These are phyloP conservation scores for Nephelium lappaceum DNA, from an alignment of 345 rosid genomes.

Conservation along the genomic window DNA sequence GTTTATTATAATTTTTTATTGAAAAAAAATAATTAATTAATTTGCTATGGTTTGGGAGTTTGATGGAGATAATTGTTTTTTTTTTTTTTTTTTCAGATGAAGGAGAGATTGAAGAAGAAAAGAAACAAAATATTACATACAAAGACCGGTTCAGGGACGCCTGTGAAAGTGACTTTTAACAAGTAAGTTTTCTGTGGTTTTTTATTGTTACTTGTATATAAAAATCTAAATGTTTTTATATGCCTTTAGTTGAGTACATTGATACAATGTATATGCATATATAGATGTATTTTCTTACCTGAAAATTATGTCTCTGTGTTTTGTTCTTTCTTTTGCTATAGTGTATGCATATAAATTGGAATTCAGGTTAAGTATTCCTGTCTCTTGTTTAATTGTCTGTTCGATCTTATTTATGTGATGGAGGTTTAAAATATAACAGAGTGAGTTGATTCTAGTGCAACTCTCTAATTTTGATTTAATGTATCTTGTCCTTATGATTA, in stretches of 20 bases:
- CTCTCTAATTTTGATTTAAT: background rate
- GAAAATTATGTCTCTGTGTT: background rate
- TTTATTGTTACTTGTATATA: background rate
- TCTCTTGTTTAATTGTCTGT: background rate
- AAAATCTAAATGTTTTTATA: background rate
- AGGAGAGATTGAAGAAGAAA: constrained; percentile 82
- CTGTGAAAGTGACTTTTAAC: constrained; percentile 80
- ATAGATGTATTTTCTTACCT: background rate
- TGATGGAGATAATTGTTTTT: background rate
- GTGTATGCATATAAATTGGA: background rate
- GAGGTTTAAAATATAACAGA: no score
- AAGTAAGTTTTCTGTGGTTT: constrained; percentile 50
- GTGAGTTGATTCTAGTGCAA: no score
- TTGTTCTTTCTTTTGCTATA: no score
- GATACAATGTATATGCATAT: background rate
- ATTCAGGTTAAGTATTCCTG: background rate
- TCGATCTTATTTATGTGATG: no score
- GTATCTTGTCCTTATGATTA: background rate
- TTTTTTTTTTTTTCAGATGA: constrained; percentile 54
- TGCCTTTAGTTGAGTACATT: background rate
- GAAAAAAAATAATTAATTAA: no score
- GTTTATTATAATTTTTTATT: background rate
- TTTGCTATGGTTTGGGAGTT: background rate
- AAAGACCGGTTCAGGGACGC: constrained; percentile 77
- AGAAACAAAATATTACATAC: constrained; percentile 76